Evolutionary conservation across 2,329 filamentous ascomycete species (phyloP), one percentile per base, ranked within the genome.

Genomic region (Colletotrichum costaricense): DNA sequence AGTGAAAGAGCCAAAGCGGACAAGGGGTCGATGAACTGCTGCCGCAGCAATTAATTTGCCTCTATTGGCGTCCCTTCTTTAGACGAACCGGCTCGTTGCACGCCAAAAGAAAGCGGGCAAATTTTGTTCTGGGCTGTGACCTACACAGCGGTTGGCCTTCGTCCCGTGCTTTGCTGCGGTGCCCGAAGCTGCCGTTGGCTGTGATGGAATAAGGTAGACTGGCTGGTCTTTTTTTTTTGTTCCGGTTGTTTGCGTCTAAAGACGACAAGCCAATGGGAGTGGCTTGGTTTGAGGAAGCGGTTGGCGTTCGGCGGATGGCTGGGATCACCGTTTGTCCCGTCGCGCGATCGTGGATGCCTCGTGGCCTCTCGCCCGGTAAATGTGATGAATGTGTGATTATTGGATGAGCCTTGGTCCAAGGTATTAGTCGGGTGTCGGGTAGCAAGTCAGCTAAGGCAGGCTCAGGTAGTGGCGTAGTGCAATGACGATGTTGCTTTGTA

Each of bases 31-130:
- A 49, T 49, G 42, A 56, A 24, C 42, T 33, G 66, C 30, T 69
- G 66, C 42, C 62, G 67, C 35, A 38, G 67, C 35, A 38, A 67
- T 62, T 68, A 72, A 72, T 72, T 72, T 74, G 63, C 69, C 63
- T 74, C 54, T 74, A n/a, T 35, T 46, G 38, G 33, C 16, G 14
- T 67, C 16, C 16, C 42, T 52, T 24, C 6, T 24, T 19, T n/a
- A 57, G 57, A 42, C 62, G 63, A 72, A 74, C 46, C 38, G 69
- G 52, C 30, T 71, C n/a, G 55, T 62, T 54, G 56, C 59, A 62
- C 56, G 35, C 54, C 58, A 73, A 65, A 73, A 71, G 69, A 72
- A 72, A 74, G 68, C 63, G 72, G 72, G 72, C 58, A 74, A 72
- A 74, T 54, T 69, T 38, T 58, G 67, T 52, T 42, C 38, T 28